A percentile compares a stretch with the other conserved stretches of the same genome.
Evolutionary conservation across 2,329 filamentous ascomycete species (phyloP).

Genomic region (Colletotrichum sp.): DNA sequence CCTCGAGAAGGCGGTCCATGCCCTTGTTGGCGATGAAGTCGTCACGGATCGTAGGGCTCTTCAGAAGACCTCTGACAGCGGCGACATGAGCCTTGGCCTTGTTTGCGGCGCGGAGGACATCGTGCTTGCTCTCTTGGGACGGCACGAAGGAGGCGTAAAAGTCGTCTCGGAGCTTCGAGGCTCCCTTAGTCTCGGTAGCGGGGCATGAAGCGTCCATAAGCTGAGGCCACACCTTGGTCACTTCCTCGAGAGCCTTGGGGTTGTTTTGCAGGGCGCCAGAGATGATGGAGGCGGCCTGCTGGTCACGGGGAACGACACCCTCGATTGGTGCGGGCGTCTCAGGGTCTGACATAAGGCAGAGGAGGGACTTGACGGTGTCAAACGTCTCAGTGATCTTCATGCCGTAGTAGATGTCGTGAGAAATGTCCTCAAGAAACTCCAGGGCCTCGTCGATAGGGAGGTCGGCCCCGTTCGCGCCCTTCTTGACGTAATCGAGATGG

Average conservation of each 20-base stretch:
- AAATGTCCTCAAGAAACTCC: constrained; percentile 64
- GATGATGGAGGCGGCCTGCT: constrained; percentile 62
- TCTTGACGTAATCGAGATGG: constrained; percentile 24
- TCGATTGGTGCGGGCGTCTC: constrained; percentile 27
- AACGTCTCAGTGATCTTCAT: constrained; percentile 64
- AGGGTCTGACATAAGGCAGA: constrained; percentile 56
- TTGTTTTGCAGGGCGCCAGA: constrained; percentile 69
- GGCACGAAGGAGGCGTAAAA: constrained; percentile 49
- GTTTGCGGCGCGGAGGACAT: constrained; percentile 24
- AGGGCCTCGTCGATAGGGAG: constrained; percentile 55
- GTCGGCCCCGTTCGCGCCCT: constrained; percentile 26
- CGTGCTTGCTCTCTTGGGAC: neutral
- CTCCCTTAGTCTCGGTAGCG: neutral
- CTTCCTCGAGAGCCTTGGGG: constrained; percentile 60
- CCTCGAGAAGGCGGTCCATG: constrained; percentile 58
- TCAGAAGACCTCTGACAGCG: constrained; percentile 62
- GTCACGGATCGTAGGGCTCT: constrained; percentile 54
- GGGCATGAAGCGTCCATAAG: constrained; percentile 46
- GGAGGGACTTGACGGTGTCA: constrained; percentile 57
- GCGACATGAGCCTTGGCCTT: constrained; percentile 46
- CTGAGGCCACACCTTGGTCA: constrained; percentile 52
- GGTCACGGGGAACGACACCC: constrained; percentile 43
- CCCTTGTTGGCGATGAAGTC: constrained; percentile 62
- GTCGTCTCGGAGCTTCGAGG: constrained; percentile 35
- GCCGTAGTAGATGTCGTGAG: constrained; percentile 75